These are phyloP conservation scores for Paecilomyces variotii DNA, from an alignment of 2,329 filamentous ascomycete species.

Conservation along the genomic window DNA sequence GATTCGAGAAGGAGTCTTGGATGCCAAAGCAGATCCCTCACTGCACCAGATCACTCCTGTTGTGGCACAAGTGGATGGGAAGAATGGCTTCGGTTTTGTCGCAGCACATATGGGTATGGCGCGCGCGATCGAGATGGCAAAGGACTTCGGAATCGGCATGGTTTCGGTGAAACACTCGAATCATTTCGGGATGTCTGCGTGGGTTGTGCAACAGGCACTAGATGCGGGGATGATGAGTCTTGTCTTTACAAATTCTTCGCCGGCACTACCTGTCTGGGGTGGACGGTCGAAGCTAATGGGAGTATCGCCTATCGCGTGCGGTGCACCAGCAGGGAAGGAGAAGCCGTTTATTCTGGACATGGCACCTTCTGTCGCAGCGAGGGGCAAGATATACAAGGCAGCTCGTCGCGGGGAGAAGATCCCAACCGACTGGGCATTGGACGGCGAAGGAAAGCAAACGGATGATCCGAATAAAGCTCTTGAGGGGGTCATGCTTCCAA, in stretches of 20 bases:
- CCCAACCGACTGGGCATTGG: slow-evolving; percentile 60
- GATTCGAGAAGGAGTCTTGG: slow-evolving; percentile 60
- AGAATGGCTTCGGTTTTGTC: slow-evolving; percentile 69
- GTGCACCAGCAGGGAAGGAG: slow-evolving; percentile 56
- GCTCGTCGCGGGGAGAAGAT: slow-evolving; percentile 35
- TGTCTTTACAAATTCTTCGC: slow-evolving; percentile 65
- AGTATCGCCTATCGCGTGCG: slow-evolving; percentile 65
- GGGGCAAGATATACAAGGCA: slow-evolving; percentile 41
- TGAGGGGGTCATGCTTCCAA: slow-evolving; percentile 73
- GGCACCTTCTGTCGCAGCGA: slow-evolving; percentile 38
- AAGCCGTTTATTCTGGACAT: slow-evolving; percentile 52
- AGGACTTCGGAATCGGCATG: slow-evolving; percentile 62
- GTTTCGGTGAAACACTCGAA: slow-evolving; percentile 68
- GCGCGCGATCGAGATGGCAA: slow-evolving; percentile 59
- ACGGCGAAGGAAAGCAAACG: slow-evolving; percentile 60
- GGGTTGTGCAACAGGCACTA: slow-evolving; percentile 69
- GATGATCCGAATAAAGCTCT: slow-evolving; percentile 64
- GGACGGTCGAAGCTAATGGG: slow-evolving; percentile 62
- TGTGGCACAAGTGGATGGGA: slow-evolving; percentile 59
- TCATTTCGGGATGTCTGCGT: slow-evolving; percentile 77
- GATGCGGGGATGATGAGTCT: slow-evolving; percentile 63
- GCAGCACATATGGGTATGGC: slow-evolving; percentile 60
- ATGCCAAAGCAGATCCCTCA: slow-evolving; percentile 51
- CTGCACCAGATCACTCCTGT: slow-evolving; percentile 59
- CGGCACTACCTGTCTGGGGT: slow-evolving; percentile 64